phyloP scores from a whole-genome alignment of 2,329 filamentous ascomycete genomes.

The Botrytis galanthina region DNA sequence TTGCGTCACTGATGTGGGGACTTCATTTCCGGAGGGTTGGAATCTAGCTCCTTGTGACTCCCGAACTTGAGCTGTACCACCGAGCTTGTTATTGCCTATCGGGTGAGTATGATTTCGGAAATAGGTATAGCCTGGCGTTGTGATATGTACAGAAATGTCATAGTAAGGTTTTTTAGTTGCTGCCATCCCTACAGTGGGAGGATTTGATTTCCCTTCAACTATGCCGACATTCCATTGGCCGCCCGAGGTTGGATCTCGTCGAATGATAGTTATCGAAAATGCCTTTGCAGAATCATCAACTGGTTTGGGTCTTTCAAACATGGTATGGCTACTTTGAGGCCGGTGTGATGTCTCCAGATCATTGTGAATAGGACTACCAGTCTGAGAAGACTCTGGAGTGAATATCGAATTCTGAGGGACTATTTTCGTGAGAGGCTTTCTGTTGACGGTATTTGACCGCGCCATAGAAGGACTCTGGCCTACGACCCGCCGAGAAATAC shows the following conservation, averaged over 20 bases:
- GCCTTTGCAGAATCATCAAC: slow-evolving; percentile 11
- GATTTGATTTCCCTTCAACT: slow-evolving; percentile 44
- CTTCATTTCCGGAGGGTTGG: slow-evolving; percentile 12
- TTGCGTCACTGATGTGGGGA: slow-evolving; percentile 5
- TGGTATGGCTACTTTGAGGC: slow-evolving; percentile 17
- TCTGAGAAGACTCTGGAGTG: neutral
- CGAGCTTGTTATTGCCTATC: slow-evolving; percentile 12
- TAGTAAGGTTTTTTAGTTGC: slow-evolving; percentile 42
- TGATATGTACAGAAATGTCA: slow-evolving; percentile 38
- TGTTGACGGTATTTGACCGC: slow-evolving; percentile 21
- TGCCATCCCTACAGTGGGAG: slow-evolving; percentile 16
- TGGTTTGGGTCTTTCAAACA: slow-evolving; percentile 17
- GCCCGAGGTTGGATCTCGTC: slow-evolving; percentile 67
- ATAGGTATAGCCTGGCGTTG: slow-evolving; percentile 37
- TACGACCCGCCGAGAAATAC: slow-evolving; percentile 28
- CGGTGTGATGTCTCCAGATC: neutral
- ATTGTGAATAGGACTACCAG: neutral
- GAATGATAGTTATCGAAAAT: slow-evolving; percentile 55
- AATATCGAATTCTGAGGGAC: slow-evolving; percentile 16
- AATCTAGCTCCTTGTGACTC: neutral
- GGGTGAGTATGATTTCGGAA: slow-evolving; percentile 30
- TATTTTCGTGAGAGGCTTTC: slow-evolving; percentile 27
- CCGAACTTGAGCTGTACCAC: slow-evolving; percentile 5
- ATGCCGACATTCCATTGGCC: slow-evolving; percentile 74
- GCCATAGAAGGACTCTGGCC: slow-evolving; percentile 18